Evolutionary conservation across 805 yeast species (phyloP), one percentile per base, ranked within the genome.

Genomic region (Lachancea nothofagi): DNA sequence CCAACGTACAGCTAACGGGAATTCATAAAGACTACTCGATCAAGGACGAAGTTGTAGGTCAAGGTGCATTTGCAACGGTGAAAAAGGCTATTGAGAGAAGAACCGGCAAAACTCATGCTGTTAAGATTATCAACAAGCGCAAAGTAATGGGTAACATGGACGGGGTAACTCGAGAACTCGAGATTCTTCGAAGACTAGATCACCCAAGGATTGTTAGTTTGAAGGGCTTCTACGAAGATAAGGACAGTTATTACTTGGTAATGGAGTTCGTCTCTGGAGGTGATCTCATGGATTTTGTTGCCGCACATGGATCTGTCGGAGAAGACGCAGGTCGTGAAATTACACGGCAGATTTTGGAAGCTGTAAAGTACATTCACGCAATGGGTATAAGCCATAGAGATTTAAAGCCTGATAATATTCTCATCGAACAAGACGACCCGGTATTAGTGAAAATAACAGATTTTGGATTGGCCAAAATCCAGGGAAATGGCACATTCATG

Each of bases 251-350:
- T 59, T 90, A 86, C 59, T 68, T 93, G 47, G 90, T 93, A 6
- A 90, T 93, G 97, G 98, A 93, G 56, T 84, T 80, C 53, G 94
- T 93, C 20, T 81, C 94, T 2, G 97, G 97, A 12, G 99, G 98
- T 19, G 99, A 93, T 61, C 67, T 93, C 38, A 93, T 93, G 98
- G 98, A 93, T 65, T 89, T 86, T 63, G 94, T 90, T 2, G 90
- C 94, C 1, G 85, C 88, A 2, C 83, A 85, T 61, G 97, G 97
- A 2, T 77, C 90, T 2, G 83, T 93, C 14, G 90, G 90, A 10
- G 98, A 93, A 61, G 88, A 78, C 34, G 93, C 95, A 3, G 84
- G 89, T 7, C 80, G 83, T 49, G 96, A 85, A 44, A 85, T 93
- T 19, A 74, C 94, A 2, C 75, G 77, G 48, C 98, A 93, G 61